Percentiles rank a stretch among this genome's conserved stretches.
Conservation (phyloP, 305 asterid genomes). For the Solanum hybrid region DNA sequence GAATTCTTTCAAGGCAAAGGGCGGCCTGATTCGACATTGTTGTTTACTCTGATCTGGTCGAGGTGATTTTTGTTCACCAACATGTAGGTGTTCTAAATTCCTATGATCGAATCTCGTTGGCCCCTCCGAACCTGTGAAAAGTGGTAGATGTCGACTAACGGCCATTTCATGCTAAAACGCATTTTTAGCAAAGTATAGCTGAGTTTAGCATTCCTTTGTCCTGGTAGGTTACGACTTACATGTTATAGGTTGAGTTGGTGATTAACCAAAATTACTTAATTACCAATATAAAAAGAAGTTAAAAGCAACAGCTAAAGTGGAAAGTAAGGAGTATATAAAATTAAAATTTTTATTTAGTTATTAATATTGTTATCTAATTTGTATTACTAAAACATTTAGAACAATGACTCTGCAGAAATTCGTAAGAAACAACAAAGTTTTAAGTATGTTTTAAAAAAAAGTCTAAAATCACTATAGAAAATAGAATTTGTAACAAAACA, state of each 20-base stretch:
- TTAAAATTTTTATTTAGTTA: too few relatives aligned
- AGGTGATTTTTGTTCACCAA: background rate
- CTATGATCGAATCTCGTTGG: background rate
- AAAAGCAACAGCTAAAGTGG: background rate
- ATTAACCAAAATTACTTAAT: background rate
- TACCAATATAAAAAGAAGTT: background rate
- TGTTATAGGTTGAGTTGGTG: background rate
- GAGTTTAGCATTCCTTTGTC: too few relatives aligned
- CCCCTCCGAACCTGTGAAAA: background rate
- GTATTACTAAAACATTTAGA: background rate
- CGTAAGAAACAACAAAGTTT: background rate
- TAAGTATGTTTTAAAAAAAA: too few relatives aligned
- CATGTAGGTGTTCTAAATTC: background rate
- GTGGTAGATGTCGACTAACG: too few relatives aligned
- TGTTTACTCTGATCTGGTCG: background rate
- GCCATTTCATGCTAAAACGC: too few relatives aligned
- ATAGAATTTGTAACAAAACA: background rate
- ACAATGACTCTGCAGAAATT: background rate
- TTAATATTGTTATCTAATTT: background rate
- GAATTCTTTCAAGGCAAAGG: background rate
- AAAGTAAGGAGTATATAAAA: background rate
- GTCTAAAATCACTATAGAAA: background rate
- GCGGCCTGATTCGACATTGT: background rate
- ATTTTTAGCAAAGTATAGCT: too few relatives aligned
- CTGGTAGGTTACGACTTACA: too few relatives aligned